These are phyloP conservation scores for Blastobotrys americana DNA, from an alignment of 805 yeast species.

Conservation along the genomic window DNA sequence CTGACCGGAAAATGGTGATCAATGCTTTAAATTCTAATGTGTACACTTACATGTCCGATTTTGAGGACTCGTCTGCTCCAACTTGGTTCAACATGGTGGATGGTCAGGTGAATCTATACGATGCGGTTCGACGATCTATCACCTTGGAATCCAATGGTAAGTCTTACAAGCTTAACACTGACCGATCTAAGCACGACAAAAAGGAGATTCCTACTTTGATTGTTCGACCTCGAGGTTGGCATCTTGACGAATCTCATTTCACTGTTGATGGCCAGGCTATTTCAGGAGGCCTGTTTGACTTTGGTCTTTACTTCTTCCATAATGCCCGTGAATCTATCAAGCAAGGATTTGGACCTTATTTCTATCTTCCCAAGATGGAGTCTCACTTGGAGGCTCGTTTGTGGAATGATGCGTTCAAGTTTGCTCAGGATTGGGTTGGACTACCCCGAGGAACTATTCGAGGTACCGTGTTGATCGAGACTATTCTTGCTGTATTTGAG, in stretches of 20 bases:
- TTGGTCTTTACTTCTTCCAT: slow-evolving; percentile 63
- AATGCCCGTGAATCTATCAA: slow-evolving; percentile 52
- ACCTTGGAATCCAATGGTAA: slow-evolving; percentile 32
- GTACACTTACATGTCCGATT: slow-evolving; percentile 70
- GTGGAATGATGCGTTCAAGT: slow-evolving; percentile 66
- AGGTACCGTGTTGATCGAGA: slow-evolving; percentile 65
- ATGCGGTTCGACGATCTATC: slow-evolving; percentile 56
- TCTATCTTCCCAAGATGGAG: slow-evolving; percentile 70
- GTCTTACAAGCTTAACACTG: slow-evolving; percentile 47
- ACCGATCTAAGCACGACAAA: slow-evolving; percentile 32
- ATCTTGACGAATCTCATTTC: slow-evolving; percentile 59
- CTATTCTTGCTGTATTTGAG: slow-evolving; percentile 66
- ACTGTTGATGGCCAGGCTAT: slow-evolving; percentile 61
- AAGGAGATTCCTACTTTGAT: slow-evolving; percentile 46
- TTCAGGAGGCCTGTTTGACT: slow-evolving; percentile 60
- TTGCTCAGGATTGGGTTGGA: slow-evolving; percentile 56
- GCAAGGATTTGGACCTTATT: slow-evolving; percentile 63
- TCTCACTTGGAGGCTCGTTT: slow-evolving; percentile 68
- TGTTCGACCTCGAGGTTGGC: slow-evolving; percentile 65
- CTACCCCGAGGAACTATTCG: slow-evolving; percentile 63
- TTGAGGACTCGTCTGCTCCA: slow-evolving; percentile 67
- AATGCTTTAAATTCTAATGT: slow-evolving; percentile 64
- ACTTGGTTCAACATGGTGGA: slow-evolving; percentile 61
- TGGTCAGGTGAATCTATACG: slow-evolving; percentile 65
- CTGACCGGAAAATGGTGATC: slow-evolving; percentile 69